phyloP scores from a whole-genome alignment of 2,329 filamentous ascomycete species.

The Sarocladium strictum region DNA sequence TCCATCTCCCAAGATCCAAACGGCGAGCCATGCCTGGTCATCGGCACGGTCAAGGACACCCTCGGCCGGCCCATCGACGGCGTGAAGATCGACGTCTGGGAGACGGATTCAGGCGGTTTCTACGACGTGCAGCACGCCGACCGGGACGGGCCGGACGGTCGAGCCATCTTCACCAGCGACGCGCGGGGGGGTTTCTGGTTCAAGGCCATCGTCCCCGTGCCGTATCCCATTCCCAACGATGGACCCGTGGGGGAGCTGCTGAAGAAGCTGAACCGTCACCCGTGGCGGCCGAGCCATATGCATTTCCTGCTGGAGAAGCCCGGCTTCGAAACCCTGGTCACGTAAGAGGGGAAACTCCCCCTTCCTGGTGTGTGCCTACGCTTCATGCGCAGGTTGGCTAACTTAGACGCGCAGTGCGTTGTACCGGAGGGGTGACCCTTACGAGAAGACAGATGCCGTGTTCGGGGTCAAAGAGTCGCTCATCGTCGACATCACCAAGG shows the following conservation, averaged over 20 bases:
- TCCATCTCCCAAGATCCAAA: constrained; percentile 57
- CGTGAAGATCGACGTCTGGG: constrained; percentile 72
- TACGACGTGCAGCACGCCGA: constrained; percentile 70
- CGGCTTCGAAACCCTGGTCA: neutral
- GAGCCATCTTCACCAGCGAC: constrained; percentile 42
- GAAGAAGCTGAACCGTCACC: constrained; percentile 57
- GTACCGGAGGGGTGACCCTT: constrained; percentile 6
- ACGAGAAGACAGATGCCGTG: constrained; percentile 9
- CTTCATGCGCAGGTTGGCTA: too few relatives aligned
- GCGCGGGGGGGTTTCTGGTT: constrained; percentile 61
- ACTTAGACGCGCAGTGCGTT: neutral
- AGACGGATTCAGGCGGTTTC: constrained; percentile 66
- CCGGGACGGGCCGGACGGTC: constrained; percentile 33
- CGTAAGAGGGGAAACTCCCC: neutral
- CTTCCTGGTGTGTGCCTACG: too few relatives aligned
- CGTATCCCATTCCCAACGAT: constrained; percentile 78
- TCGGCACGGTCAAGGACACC: constrained; percentile 61
- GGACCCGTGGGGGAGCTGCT: constrained; percentile 72
- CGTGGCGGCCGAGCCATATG: constrained; percentile 69
- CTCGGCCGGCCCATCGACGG: constrained; percentile 50
- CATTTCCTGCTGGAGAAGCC: constrained; percentile 57
- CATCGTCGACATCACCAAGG: neutral
- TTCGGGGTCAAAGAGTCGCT: constrained; percentile 11
- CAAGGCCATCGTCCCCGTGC: constrained; percentile 73
- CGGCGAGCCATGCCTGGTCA: constrained; percentile 59